These are phyloP conservation scores for Coffea humblotiana DNA, from an alignment of 305 asterid species.

Conservation along the genomic window DNA sequence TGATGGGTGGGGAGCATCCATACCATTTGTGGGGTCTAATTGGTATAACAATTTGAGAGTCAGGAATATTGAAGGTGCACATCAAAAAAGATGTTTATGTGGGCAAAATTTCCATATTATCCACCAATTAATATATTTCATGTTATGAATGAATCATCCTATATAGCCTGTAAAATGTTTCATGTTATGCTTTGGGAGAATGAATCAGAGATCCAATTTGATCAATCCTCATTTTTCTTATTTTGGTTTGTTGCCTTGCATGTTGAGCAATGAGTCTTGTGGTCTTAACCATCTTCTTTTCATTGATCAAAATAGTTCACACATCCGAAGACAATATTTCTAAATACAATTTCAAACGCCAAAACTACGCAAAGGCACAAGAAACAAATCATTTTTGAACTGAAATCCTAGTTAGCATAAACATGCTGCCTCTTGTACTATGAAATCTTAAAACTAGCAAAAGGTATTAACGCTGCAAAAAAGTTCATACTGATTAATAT, in stretches of 20 bases:
- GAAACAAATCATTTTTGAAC: not conserved
- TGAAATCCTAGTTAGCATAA: not conserved
- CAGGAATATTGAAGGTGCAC: slow-evolving; percentile 8
- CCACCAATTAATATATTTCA: not conserved
- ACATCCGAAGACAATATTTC: not conserved
- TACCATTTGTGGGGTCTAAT: not conserved
- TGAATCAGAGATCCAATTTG: not conserved
- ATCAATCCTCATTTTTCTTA: not conserved
- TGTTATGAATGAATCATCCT: not conserved
- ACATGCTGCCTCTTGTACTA: not conserved
- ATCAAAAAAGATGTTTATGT: not conserved
- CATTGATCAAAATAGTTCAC: no score
- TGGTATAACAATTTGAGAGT: slow-evolving; percentile 21
- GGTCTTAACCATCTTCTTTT: not conserved
- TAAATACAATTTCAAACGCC: no score
- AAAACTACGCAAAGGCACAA: not conserved
- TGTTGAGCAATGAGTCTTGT: not conserved
- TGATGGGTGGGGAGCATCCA: slow-evolving; percentile 18
- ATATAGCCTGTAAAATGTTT: slow-evolving; percentile 11
- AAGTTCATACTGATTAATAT: no score
- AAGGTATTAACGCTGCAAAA: not conserved
- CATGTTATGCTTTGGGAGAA: not conserved
- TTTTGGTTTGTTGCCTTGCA: not conserved
- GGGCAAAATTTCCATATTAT: not conserved
- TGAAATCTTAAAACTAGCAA: not conserved